Evolutionary conservation across 2,329 filamentous ascomycete species (phyloP).

Genomic region (Paraphoma chrysanthemicola): DNA sequence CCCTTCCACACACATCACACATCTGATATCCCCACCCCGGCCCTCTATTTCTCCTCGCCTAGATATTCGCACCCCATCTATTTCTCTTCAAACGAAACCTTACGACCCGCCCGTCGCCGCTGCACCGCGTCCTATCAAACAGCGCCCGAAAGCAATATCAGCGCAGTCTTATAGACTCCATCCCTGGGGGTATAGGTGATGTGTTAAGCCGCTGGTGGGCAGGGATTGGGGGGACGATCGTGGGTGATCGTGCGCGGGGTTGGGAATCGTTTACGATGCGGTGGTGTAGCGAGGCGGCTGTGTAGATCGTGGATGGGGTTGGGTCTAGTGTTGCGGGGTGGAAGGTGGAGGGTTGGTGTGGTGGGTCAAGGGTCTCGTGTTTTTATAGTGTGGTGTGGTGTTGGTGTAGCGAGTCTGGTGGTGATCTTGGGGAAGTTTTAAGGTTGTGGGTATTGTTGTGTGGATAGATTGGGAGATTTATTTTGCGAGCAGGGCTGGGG

Average conservation of each 20-base stretch:
- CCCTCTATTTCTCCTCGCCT: no score
- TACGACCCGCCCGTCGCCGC: background rate
- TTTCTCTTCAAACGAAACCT: background rate
- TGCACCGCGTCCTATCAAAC: constrained; percentile 11
- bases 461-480: no score
- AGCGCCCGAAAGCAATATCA: constrained; percentile 1
- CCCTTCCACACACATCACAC: no score
- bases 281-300: background rate
- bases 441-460: no score
- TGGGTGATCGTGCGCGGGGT: background rate
- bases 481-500: no score
- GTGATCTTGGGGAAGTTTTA: no score
- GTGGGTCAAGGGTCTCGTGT: no score
- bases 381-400: no score
- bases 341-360: background rate
- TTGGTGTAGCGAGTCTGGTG: no score
- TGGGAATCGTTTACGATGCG: background rate
- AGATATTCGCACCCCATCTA: background rate
- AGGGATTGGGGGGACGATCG: no score
- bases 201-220: background rate
- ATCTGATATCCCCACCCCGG: no score
- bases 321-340: background rate
- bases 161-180: constrained; percentile 5
- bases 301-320: background rate
- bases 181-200: background rate